Conservation (phyloP, 78 protist genomes). For the Dictyostelium brefeldianum region DNA sequence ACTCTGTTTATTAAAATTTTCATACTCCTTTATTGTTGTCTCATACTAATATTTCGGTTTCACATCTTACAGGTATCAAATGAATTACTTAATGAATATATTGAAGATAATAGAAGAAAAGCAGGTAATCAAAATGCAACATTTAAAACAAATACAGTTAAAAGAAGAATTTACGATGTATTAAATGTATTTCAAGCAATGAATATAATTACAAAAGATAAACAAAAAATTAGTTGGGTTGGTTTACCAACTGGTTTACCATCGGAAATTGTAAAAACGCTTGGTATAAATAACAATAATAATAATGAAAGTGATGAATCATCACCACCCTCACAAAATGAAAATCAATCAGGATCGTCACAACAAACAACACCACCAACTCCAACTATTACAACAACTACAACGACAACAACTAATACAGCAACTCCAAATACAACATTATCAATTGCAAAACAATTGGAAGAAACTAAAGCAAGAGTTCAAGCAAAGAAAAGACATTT, state of each 20-base stretch:
- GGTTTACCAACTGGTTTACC: slow-evolving; percentile 86
- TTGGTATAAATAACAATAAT: background rate
- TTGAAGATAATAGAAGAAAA: slow-evolving; percentile 32
- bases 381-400: background rate
- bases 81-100: slow-evolving; percentile 32
- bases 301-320: background rate
- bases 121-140: background rate
- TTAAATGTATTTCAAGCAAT: slow-evolving; percentile 95
- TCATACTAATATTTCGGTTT: too few relatives aligned
- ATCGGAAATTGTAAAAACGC: slow-evolving; percentile 23
- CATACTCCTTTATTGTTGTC: too few relatives aligned
- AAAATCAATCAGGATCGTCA: background rate
- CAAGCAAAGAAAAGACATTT: slow-evolving; percentile 23
- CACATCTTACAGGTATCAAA: slow-evolving; percentile 40
- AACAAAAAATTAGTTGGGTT: slow-evolving; percentile 89
- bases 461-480: slow-evolving; percentile 35
- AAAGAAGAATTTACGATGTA: slow-evolving; percentile 96
- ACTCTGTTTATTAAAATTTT: background rate
- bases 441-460: slow-evolving; percentile 35
- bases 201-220: slow-evolving; percentile 92
- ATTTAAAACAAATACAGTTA: slow-evolving; percentile 87
- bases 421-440: background rate
- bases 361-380: background rate
- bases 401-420: background rate
- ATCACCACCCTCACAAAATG: background rate